A percentile compares a stretch with the other conserved stretches of the same genome.
phyloP scores from a whole-genome alignment of 2,329 filamentous ascomycete genomes.

The Penicillium sp. region DNA sequence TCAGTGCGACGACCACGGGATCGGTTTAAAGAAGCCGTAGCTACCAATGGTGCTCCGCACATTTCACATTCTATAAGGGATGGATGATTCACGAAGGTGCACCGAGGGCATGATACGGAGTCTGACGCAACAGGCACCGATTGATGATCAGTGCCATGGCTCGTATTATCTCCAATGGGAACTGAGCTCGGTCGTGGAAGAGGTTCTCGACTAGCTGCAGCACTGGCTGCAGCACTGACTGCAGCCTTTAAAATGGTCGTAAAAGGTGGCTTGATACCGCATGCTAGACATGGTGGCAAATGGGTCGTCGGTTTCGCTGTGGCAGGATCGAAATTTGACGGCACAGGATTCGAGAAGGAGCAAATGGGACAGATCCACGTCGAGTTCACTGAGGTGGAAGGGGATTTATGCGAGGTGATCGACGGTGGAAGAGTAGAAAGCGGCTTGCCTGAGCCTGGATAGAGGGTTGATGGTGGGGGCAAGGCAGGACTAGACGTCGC shows the following conservation, averaged over 20 bases:
- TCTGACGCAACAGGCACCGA: background rate
- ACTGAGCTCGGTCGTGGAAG: conserved; percentile 10
- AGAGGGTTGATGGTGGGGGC: conserved; percentile 34
- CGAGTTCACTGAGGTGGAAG: conserved; percentile 52
- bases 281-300: conserved; percentile 83
- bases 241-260: conserved; percentile 82
- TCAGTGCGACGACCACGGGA: conserved; percentile 56
- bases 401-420: conserved; percentile 34
- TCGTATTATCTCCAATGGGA: background rate
- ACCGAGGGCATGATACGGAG: conserved; percentile 69
- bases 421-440: conserved; percentile 33
- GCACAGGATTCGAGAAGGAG: conserved; percentile 89
- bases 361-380: conserved; percentile 98
- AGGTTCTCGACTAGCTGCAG: conserved; percentile 55
- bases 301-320: conserved; percentile 77
- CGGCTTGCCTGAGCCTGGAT: conserved; percentile 26
- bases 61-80: conserved; percentile 86
- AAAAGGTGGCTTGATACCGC: conserved; percentile 87
- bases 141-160: background rate
- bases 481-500: conserved; percentile 45
- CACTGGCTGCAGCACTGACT: conserved; percentile 70
- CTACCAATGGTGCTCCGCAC: conserved; percentile 74
- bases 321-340: conserved; percentile 87
- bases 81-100: conserved; percentile 91
- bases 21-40: conserved; percentile 46